These are phyloP conservation scores for Mortierella sp. DNA, from an alignment of 371 early-diverging fungal genomes.

Conservation along the genomic window DNA sequence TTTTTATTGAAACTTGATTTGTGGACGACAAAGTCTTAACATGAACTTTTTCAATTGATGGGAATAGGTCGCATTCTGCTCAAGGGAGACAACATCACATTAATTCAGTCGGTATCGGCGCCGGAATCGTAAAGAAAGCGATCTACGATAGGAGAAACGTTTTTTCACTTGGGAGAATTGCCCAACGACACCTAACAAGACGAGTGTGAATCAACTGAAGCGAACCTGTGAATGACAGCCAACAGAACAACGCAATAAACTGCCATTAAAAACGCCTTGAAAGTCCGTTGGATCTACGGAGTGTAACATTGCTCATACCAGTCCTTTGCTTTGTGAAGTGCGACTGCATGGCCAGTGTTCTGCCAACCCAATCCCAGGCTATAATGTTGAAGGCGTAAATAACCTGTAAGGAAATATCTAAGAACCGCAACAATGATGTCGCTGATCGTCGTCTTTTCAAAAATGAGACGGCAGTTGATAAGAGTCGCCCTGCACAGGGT, in stretches of 20 bases:
- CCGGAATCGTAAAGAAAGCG: conserved; percentile 28
- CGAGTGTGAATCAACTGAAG: not conserved
- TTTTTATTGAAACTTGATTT: not conserved
- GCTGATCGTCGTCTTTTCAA: not conserved
- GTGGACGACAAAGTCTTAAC: not conserved
- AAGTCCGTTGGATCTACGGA: no score
- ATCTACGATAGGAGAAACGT: not conserved
- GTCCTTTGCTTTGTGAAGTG: no score
- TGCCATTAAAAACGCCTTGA: not conserved
- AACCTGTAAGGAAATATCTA: no score
- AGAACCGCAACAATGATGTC: not conserved
- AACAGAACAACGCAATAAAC: not conserved
- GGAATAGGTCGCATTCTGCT: conserved; percentile 87
- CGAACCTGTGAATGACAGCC: not conserved
- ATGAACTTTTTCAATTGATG: not conserved
- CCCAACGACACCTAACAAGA: not conserved
- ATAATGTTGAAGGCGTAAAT: no score
- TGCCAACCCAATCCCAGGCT: no score
- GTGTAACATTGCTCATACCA: no score
- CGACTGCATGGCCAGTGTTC: no score
- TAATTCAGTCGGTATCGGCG: conserved; percentile 68
- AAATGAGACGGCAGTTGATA: no score
- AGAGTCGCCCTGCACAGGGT: not conserved
- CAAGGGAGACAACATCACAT: conserved; percentile 93
- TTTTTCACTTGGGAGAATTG: not conserved